These are phyloP conservation scores for Fusarium nygamai DNA, from an alignment of 2,329 filamentous ascomycete species.

Conservation along the genomic window DNA sequence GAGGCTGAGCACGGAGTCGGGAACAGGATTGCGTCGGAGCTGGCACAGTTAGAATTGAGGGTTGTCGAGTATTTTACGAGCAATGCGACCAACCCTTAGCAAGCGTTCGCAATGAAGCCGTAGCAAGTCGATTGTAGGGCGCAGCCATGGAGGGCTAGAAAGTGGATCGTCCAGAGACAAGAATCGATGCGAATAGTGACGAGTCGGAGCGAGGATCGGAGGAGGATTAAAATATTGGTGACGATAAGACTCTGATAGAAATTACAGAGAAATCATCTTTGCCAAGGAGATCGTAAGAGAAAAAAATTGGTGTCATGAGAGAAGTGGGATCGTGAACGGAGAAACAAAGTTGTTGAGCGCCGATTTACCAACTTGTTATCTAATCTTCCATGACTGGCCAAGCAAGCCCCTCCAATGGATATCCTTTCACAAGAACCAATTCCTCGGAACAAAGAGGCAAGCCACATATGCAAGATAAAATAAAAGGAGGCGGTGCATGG, in stretches of 20 bases:
- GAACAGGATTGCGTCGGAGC: constrained; percentile 23
- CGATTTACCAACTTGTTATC: constrained; percentile 42
- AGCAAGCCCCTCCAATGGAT: constrained; percentile 35
- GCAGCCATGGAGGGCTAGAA: constrained; percentile 40
- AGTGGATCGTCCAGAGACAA: constrained; percentile 18
- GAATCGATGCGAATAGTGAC: constrained; percentile 11
- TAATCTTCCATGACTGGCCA: constrained; percentile 34
- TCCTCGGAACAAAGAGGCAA: constrained; percentile 17
- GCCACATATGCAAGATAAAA: background rate
- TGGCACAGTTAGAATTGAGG: constrained; percentile 25
- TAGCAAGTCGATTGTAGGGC: constrained; percentile 34
- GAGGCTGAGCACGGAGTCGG: constrained; percentile 12
- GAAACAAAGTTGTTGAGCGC: constrained; percentile 40
- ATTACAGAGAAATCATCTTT: constrained; percentile 35
- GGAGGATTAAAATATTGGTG: background rate
- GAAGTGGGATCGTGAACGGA: constrained; percentile 40
- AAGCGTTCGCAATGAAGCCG: constrained; percentile 37
- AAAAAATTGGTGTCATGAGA: constrained; percentile 30
- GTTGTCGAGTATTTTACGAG: background rate
- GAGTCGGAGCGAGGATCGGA: background rate
- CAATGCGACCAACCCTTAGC: constrained; percentile 34
- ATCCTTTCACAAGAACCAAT: constrained; percentile 17
- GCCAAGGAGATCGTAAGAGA: constrained; percentile 10
- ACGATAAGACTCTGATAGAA: background rate
- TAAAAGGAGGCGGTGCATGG: constrained; percentile 19